These are phyloP conservation scores for Gomphus sp. DNA, from an alignment of 1,284 basidiomycete species.

Conservation along the genomic window DNA sequence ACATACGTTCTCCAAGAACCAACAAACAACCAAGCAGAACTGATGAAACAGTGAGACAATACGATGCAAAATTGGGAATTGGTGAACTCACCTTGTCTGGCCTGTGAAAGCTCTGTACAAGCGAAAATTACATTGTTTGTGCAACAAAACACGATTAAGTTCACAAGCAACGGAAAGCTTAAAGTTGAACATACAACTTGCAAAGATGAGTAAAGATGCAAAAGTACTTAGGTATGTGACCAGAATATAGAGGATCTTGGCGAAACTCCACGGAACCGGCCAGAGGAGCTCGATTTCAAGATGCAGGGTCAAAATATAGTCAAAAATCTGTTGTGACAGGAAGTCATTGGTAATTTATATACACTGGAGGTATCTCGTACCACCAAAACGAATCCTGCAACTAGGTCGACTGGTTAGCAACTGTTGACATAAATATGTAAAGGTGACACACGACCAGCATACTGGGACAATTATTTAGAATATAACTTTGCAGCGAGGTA, in stretches of 20 bases:
- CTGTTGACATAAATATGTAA: no score
- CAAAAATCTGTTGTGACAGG: no score
- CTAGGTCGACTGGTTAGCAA: neutral
- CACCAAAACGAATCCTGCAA: neutral
- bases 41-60: neutral
- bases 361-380: neutral
- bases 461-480: no score
- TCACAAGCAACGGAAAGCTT: neutral
- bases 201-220: neutral
- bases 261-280: neutral
- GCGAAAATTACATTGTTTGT: neutral
- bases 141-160: neutral
- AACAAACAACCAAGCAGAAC: neutral
- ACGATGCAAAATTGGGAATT: neutral
- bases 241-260: neutral
- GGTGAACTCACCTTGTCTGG: neutral
- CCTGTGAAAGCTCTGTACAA: neutral
- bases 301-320: neutral
- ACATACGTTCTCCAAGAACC: neutral
- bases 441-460: no score
- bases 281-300: neutral
- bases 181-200: neutral
- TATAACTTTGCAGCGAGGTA: no score
- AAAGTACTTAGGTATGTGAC: neutral
- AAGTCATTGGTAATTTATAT: neutral